Percentiles rank a stretch among this genome's conserved stretches.
Conservation (phyloP, 768 basidiomycete species). For the Calocera viscosa region DNA sequence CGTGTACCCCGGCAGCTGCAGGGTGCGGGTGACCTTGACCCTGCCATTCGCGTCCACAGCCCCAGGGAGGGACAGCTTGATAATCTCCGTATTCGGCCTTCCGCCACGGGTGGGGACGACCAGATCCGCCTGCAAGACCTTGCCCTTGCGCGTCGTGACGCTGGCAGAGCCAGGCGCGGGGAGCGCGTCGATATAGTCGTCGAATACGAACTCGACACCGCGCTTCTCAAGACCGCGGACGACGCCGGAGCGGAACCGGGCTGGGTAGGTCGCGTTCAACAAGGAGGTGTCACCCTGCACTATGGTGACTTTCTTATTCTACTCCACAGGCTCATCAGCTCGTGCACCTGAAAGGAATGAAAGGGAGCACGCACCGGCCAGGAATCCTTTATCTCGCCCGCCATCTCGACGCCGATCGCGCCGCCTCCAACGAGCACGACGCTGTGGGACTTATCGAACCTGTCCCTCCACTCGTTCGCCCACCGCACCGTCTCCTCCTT, state of each 20-base stretch:
- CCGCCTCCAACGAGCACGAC: constrained; percentile 48
- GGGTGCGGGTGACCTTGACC: constrained; percentile 40
- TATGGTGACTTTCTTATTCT: constrained; percentile 43
- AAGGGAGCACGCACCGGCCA: constrained; percentile 23
- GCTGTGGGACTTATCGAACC: constrained; percentile 25
- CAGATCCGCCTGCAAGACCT: constrained; percentile 18
- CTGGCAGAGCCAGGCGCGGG: constrained; percentile 1
- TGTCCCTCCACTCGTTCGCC: constrained; percentile 25
- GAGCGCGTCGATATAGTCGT: constrained; percentile 34
- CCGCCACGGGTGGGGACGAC: constrained; percentile 19
- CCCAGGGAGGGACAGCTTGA: constrained; percentile 34
- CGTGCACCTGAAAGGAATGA: not conserved
- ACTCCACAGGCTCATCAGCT: no score
- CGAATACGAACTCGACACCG: constrained; percentile 41
- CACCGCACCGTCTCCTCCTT: constrained; percentile 24
- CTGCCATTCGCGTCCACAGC: constrained; percentile 28
- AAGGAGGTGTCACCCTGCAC: constrained; percentile 35
- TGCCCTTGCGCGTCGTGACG: constrained; percentile 19
- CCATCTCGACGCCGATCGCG: constrained; percentile 39
- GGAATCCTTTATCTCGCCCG: constrained; percentile 35
- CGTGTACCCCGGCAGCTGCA: constrained; percentile 41
- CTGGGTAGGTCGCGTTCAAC: constrained; percentile 33
- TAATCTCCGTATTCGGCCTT: constrained; percentile 40
- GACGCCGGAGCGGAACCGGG: constrained; percentile 39
- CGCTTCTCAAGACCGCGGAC: constrained; percentile 33